Evolutionary conservation across 169 alveolate species (phyloP), one percentile per base, ranked within the genome.

Genomic region (Plasmodium gallinaceum): DNA sequence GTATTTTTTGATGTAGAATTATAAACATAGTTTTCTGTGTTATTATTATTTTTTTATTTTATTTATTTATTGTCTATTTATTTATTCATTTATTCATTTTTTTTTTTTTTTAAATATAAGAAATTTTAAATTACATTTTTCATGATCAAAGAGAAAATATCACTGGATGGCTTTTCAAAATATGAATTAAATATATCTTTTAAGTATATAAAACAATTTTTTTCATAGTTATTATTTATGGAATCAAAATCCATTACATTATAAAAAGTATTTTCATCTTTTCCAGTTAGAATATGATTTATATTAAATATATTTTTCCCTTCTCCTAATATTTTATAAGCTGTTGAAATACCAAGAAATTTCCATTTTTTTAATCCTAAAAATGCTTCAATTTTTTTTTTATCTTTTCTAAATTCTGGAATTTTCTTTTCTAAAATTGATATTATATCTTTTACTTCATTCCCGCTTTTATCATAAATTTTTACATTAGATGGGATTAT

Each of bases 291-390:
- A 14, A 86, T 39, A 74, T 86, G 92, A 32, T 86, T 71, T 60
- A 86, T 86, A 42, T 86, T 69, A 60, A 86, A 86, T 32, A 86
- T 61, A 86, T 86, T 86, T 69, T 70, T 86, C 16, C 74, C 87
- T 39, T 86, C 92, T 62, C 92, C 92, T 71, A 86, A 62, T 43
- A 60, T 39, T 65, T 60, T 86, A 86, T 86, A 86, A 71, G 92
- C 92, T 24, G 92, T 86, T 5, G 88, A 70, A 46, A 86, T 43
- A 7, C 92, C 92, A 18, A 86, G 37, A 65, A 26, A 86, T 58
- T 70, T 86, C 92, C 92, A 86, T 65, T 86, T 86, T 61, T 51
- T 86, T 61, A 60, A 14, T 16, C 85, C 92, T 39, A 86, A 70
- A 71, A 86, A 70, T 32, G 88, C 22, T 14, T 86, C 75, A 14